Percentiles rank a stretch among this genome's conserved stretches.
These are phyloP conservation scores for Stevia rebaudiana DNA, from an alignment of 140 eudicot species.

Conservation along the genomic window DNA sequence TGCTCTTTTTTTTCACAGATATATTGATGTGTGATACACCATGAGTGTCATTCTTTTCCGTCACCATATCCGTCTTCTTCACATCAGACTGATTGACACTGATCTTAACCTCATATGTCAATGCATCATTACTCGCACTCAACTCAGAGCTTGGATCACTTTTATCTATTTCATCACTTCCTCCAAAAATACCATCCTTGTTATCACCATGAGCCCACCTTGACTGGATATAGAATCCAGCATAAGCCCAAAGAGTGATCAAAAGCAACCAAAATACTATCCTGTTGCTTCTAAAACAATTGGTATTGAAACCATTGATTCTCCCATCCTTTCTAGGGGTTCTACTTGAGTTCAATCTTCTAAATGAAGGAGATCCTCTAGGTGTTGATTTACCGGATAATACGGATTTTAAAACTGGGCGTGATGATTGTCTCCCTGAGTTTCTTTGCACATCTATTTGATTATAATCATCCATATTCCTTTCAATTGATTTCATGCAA, in stretches of 20 bases:
- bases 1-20: conserved; percentile 47
- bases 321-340: conserved; percentile 74
- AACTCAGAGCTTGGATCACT: conserved; percentile 37
- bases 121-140: conserved; percentile 35
- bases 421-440: conserved; percentile 44
- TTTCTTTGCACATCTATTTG: conserved; percentile 34
- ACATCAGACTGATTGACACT: conserved; percentile 31
- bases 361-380: conserved; percentile 75
- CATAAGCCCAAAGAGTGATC: conserved; percentile 97
- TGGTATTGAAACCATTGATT: conserved; percentile 32
- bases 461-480: conserved; percentile 60
- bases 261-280: conserved; percentile 87
- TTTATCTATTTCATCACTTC: conserved; percentile 28
- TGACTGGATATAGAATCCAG: conserved; percentile 83
- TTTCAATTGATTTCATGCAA: conserved; percentile 13
- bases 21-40: conserved; percentile 19
- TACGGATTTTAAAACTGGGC: conserved; percentile 59
- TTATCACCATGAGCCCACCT: conserved; percentile 98
- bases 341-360: conserved; percentile 58
- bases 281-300: conserved; percentile 60
- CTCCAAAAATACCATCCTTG: conserved; percentile 72
- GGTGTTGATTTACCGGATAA: conserved; percentile 78
- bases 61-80: conserved; percentile 24
- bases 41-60: conserved; percentile 27
- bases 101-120: conserved; percentile 11